A percentile compares a stretch with the other conserved stretches of the same genome.
Conservation (phyloP, 305 asterid genomes). For the Fraxinus nigra region DNA sequence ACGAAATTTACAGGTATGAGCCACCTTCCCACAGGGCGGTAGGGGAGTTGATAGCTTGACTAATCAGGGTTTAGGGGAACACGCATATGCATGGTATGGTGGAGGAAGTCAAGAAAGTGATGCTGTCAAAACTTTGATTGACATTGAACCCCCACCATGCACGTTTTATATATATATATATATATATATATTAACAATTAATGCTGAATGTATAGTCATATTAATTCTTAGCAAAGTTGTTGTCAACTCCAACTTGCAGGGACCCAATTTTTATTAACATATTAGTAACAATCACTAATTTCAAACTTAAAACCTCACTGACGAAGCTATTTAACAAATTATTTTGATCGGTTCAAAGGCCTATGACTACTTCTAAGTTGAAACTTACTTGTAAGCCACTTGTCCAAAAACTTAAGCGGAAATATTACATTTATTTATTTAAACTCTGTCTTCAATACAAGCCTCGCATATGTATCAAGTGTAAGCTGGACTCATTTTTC, state of each 20-base stretch:
- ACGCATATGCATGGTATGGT: slow-evolving; percentile 27
- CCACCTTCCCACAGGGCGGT: neutral
- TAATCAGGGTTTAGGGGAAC: slow-evolving; percentile 31
- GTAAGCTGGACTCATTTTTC: neutral
- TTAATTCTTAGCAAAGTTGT: neutral
- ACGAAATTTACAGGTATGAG: slow-evolving; percentile 25
- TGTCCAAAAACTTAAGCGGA: neutral
- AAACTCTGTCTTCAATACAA: neutral
- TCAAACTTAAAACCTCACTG: slow-evolving; percentile 10
- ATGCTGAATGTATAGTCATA: too few relatives aligned
- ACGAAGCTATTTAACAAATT: slow-evolving; percentile 35
- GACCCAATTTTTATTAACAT: neutral
- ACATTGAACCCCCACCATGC: slow-evolving; percentile 33
- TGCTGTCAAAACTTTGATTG: neutral
- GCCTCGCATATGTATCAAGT: neutral
- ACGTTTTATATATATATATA: too few relatives aligned
- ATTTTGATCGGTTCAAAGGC: slow-evolving; percentile 18
- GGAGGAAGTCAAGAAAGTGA: slow-evolving; percentile 34
- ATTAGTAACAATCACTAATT: neutral
- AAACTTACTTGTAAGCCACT: neutral
- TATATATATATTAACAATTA: too few relatives aligned
- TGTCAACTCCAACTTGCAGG: neutral
- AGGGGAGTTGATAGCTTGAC: slow-evolving; percentile 23
- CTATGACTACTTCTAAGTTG: slow-evolving; percentile 22
- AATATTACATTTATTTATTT: neutral